Evolutionary conservation across 2,329 filamentous ascomycete genomes (phyloP).

Genomic region (Cytospora leucostoma): DNA sequence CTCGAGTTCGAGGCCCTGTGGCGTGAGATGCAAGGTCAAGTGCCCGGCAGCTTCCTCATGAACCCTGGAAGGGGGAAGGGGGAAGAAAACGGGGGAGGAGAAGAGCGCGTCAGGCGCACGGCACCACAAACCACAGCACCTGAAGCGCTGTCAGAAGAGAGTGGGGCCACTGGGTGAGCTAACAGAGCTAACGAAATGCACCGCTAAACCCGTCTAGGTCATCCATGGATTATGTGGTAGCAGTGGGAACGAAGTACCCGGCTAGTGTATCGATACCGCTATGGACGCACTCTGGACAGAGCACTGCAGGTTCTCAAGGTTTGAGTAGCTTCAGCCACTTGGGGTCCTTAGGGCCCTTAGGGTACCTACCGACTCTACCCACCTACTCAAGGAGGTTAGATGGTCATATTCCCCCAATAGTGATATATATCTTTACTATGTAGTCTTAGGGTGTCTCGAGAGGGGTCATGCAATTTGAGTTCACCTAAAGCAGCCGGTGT

Average conservation of each 20-base stretch:
- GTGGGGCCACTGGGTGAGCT: not conserved
- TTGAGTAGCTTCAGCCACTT: no score
- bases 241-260: not conserved
- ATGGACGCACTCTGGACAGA: no score
- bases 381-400: no score
- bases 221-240: not conserved
- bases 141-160: not conserved
- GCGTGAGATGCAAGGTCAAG: slow-evolving; percentile 14
- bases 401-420: no score
- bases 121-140: not conserved
- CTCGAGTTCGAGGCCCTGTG: slow-evolving; percentile 4
- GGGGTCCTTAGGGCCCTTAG: no score
- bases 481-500: no score
- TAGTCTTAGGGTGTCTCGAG: no score
- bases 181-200: not conserved
- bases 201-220: not conserved
- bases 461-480: no score
- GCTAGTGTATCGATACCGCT: not conserved
- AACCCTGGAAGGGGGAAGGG: slow-evolving; percentile 27
- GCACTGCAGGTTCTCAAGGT: no score
- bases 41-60: slow-evolving; percentile 3
- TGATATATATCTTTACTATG: no score
- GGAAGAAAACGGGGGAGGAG: slow-evolving; percentile 19
- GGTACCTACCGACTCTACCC: no score
- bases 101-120: slow-evolving; percentile 10